These are phyloP conservation scores for Hapsidospora chrysogenum DNA, from an alignment of 495 filamentous ascomycete species.

Conservation along the genomic window DNA sequence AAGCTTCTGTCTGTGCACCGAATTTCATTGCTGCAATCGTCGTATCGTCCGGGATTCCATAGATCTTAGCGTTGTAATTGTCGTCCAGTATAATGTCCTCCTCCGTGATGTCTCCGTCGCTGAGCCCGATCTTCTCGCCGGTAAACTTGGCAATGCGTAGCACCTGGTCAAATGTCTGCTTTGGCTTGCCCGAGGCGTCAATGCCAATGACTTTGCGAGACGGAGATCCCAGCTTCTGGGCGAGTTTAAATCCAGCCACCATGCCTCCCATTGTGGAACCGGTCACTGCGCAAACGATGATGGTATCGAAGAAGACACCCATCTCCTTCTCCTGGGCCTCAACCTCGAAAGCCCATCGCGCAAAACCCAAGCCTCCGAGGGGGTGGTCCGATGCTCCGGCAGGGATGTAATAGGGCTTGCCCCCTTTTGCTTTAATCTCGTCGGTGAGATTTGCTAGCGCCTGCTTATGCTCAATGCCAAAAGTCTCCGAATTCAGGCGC, in stretches of 20 bases:
- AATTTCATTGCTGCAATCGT: slow-evolving; percentile 46
- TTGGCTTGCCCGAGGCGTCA: slow-evolving; percentile 34
- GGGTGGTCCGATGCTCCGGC: slow-evolving; percentile 49
- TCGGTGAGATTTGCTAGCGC: slow-evolving; percentile 28
- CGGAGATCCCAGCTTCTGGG: slow-evolving; percentile 20
- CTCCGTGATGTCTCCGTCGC: slow-evolving; percentile 33
- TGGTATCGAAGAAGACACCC: slow-evolving; percentile 40
- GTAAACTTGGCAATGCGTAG: slow-evolving; percentile 42
- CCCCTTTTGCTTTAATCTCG: slow-evolving; percentile 26
- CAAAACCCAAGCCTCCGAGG: slow-evolving; percentile 47
- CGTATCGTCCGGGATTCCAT: slow-evolving; percentile 38
- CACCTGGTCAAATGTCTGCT: slow-evolving; percentile 38
- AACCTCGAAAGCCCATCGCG: slow-evolving; percentile 47
- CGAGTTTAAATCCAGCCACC: slow-evolving; percentile 44
- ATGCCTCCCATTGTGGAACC: slow-evolving; percentile 47
- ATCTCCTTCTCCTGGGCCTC: slow-evolving; percentile 36
- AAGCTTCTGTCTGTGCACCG: slow-evolving; percentile 41
- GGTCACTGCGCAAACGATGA: slow-evolving; percentile 46
- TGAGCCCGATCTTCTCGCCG: slow-evolving; percentile 36
- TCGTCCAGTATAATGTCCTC: slow-evolving; percentile 41
- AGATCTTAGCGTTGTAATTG: slow-evolving; percentile 41
- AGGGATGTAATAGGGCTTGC: slow-evolving; percentile 46
- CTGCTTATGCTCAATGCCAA: slow-evolving; percentile 44
- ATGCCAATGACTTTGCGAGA: slow-evolving; percentile 37
- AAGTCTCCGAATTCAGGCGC: slow-evolving; percentile 28